Conservation (phyloP, 345 rosid genomes). For the Populus euphratica region DNA sequence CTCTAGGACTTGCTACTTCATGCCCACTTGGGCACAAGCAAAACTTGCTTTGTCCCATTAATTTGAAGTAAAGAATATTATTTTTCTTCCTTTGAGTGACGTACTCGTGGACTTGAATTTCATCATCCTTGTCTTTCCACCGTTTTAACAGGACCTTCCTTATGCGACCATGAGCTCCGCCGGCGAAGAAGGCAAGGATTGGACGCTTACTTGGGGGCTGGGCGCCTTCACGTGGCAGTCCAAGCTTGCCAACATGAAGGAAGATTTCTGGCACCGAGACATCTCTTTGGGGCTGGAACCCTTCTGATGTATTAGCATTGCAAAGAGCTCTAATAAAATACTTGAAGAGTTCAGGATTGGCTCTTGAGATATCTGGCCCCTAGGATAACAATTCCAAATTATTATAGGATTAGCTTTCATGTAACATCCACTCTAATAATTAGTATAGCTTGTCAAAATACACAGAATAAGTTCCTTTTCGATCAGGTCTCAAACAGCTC, state of each 20-base stretch:
- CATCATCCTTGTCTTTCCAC: conserved; percentile 62
- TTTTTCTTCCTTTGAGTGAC: conserved; percentile 28
- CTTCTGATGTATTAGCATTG: conserved; percentile 75
- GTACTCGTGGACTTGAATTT: conserved; percentile 49
- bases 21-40: conserved; percentile 67
- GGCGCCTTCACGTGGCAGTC: conserved; percentile 1
- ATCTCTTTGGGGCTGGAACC: conserved; percentile 58
- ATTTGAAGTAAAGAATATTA: conserved; percentile 22
- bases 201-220: conserved; percentile 32
- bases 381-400: conserved; percentile 4
- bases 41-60: conserved; percentile 47
- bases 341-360: conserved; percentile 45
- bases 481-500: too few relatives aligned
- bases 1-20: conserved; percentile 69
- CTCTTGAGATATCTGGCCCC: conserved; percentile 59
- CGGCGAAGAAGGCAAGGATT: conserved; percentile 62
- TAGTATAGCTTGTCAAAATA: too few relatives aligned
- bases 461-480: too few relatives aligned
- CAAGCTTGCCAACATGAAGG: conserved; percentile 23
- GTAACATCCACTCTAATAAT: too few relatives aligned
- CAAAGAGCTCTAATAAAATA: conserved; percentile 64
- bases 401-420: neutral
- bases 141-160: conserved; percentile 40
- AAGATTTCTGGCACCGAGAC: conserved; percentile 55
- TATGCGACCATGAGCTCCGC: conserved; percentile 63